A percentile compares a stretch with the other conserved stretches of the same genome.
phyloP scores from a whole-genome alignment of 2,329 filamentous ascomycete species.

The Apiospora marii region DNA sequence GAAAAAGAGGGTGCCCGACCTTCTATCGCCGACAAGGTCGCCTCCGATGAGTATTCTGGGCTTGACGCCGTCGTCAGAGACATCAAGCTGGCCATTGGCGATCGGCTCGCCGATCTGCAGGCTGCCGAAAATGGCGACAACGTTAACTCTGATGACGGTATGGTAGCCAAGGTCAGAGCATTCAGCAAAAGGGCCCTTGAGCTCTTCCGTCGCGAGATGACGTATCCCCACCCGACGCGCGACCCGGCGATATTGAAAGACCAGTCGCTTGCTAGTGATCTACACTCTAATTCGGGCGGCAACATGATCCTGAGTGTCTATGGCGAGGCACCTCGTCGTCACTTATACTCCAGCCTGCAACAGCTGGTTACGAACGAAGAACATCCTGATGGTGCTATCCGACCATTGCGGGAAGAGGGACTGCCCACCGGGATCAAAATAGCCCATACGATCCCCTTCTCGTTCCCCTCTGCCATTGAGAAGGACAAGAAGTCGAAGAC shows the following conservation, averaged over 20 bases:
- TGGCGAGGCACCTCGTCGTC: slow-evolving; percentile 77
- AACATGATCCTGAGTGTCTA: slow-evolving; percentile 77
- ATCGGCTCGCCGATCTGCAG: slow-evolving; percentile 56
- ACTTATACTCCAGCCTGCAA: slow-evolving; percentile 87
- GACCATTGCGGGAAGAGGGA: slow-evolving; percentile 66
- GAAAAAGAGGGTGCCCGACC: slow-evolving; percentile 47
- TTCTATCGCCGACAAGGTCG: slow-evolving; percentile 63
- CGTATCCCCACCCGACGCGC: slow-evolving; percentile 53
- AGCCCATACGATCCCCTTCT: slow-evolving; percentile 67
- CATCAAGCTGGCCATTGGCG: slow-evolving; percentile 56
- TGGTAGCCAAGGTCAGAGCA: slow-evolving; percentile 54
- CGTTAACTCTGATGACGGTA: slow-evolving; percentile 41
- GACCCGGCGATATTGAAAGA: slow-evolving; percentile 46
- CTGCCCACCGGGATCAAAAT: slow-evolving; percentile 79
- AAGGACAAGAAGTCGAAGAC: slow-evolving; percentile 65
- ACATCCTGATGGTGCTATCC: slow-evolving; percentile 38
- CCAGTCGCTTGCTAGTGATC: slow-evolving; percentile 49
- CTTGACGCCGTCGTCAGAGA: slow-evolving; percentile 72
- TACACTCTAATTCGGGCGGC: slow-evolving; percentile 50
- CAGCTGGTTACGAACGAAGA: slow-evolving; percentile 48
- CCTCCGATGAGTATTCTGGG: slow-evolving; percentile 60
- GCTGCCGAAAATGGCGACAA: slow-evolving; percentile 33
- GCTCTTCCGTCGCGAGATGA: slow-evolving; percentile 67
- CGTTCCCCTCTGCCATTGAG: slow-evolving; percentile 48
- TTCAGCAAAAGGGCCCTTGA: slow-evolving; percentile 71